Conservation (phyloP, 805 yeast species). For the Candida vaughaniae region DNA sequence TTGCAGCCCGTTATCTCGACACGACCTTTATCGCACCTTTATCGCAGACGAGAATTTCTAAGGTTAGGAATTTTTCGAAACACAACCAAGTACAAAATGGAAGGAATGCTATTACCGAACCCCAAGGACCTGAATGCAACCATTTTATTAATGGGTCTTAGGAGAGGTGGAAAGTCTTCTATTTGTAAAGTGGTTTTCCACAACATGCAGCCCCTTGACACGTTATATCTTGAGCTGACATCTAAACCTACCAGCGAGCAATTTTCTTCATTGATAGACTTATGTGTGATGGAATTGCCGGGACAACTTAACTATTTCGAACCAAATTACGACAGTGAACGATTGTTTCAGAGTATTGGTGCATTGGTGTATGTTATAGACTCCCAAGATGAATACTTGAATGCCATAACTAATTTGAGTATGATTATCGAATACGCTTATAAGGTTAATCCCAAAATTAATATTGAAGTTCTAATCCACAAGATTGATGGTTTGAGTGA, state of each 20-base stretch:
- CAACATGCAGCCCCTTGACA: conserved; percentile 93
- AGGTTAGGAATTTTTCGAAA: too few species aligned
- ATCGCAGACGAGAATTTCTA: conserved; percentile 2
- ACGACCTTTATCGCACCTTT: too few species aligned
- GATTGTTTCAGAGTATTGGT: conserved; percentile 77
- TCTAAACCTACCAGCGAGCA: conserved; percentile 84
- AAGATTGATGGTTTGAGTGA: conserved; percentile 94
- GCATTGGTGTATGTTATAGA: conserved; percentile 94
- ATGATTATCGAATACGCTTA: conserved; percentile 86
- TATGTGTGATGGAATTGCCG: conserved; percentile 91
- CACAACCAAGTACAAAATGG: too few species aligned
- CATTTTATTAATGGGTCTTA: conserved; percentile 81
- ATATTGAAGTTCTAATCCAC: conserved; percentile 91
- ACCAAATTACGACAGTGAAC: conserved; percentile 75
- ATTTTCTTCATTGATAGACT: conserved; percentile 78
- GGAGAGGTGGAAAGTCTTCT: conserved; percentile 91
- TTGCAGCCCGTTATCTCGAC: background rate
- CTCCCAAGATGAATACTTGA: conserved; percentile 90
- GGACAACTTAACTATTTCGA: conserved; percentile 91
- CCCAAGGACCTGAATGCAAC: conserved; percentile 69
- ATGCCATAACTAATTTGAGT: conserved; percentile 85
- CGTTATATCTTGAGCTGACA: conserved; percentile 86
- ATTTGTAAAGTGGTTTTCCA: conserved; percentile 95
- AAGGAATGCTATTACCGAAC: conserved; percentile 20
- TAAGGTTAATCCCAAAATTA: conserved; percentile 77